Conservation (phyloP, 495 filamentous ascomycete genomes). For the Hypoxylon intermedium region DNA sequence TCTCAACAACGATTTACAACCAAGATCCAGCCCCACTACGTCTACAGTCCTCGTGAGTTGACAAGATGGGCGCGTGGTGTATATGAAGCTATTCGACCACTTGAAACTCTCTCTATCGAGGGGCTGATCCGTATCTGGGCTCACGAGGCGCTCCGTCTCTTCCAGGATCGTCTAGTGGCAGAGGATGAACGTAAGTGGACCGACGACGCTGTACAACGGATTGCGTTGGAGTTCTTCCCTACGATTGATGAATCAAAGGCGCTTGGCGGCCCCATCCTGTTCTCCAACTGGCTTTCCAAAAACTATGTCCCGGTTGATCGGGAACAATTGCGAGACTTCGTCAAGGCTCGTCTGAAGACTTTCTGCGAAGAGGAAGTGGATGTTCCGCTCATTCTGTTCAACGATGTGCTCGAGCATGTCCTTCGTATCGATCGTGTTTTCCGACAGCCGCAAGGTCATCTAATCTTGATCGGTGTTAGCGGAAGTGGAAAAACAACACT, state of each 20-base stretch:
- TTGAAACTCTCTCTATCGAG: slow-evolving; percentile 86
- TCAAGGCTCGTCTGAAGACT: slow-evolving; percentile 94
- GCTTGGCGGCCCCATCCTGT: slow-evolving; percentile 91
- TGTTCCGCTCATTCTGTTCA: slow-evolving; percentile 95
- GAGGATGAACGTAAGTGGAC: slow-evolving; percentile 98
- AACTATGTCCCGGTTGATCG: slow-evolving; percentile 96
- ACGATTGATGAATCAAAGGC: slow-evolving; percentile 87
- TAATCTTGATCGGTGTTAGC: slow-evolving; percentile 97
- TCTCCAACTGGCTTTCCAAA: slow-evolving; percentile 99
- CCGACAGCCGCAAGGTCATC: slow-evolving; percentile 95
- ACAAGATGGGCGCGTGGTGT: slow-evolving; percentile 96
- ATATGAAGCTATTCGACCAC: slow-evolving; percentile 92
- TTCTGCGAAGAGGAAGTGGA: slow-evolving; percentile 99
- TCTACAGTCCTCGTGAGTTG: slow-evolving; percentile 97
- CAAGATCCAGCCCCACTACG: slow-evolving; percentile 96
- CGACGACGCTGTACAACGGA: slow-evolving; percentile 77
- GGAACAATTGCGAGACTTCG: slow-evolving; percentile 92
- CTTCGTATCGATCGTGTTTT: slow-evolving; percentile 98
- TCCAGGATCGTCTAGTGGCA: slow-evolving; percentile 92
- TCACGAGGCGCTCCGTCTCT: slow-evolving; percentile 92
- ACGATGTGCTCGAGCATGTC: slow-evolving; percentile 97
- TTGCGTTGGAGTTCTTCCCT: slow-evolving; percentile 91
- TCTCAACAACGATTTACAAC: slow-evolving; percentile 93
- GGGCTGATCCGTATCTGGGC: slow-evolving; percentile 97
- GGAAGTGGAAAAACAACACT: slow-evolving; percentile 98